Base-by-base conservation (phyloP, 1,284 basidiomycete species). In the Agaricales sp. region DNA sequence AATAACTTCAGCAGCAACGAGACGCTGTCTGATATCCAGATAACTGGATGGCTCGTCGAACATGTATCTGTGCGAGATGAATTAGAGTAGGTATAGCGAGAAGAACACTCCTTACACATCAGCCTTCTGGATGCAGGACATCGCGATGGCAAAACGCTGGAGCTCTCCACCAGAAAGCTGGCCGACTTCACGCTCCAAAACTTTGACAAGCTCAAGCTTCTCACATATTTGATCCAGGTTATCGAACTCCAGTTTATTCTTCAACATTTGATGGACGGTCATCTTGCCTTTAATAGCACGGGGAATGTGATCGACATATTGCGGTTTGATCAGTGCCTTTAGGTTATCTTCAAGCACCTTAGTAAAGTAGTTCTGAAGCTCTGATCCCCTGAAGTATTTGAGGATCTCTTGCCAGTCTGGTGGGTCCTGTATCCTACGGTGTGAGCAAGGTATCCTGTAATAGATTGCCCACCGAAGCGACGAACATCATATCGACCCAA, bases 231-330 rank as follows among this genome's bases (percentile, higher is more conserved):
- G 68, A 60, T 89, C 74, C 63, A 89, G 87, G 70, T 92, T 93
- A 62, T 89, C 80, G 30, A 81, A 74, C 64, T 94, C 90, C 46
- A 85, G 67, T 65, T 91, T 92, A 45, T 85, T 82, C 60, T 92
- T 84, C 51, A 98, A 79, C 92, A 97, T 95, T 62, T 91, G 75
- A 8, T 75, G 72, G 25, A 97, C 93, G 1, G 83, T 84, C 74
- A 91, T 78, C 49, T 72, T 75, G 50, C 88, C 91, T 70, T 97
- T 98, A 74, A 98, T 90, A 41, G 91, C 91, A 50, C 87, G 80
- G 4, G 94, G 94, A 60, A 98, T 97, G 65, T 97, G 93, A 64
- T 98, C 94, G 57, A 98, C 94, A 62, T 98, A 98, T 78, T 98
- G 94, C 1, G 94, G 94, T 68, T 98, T 98, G 67, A 97, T 97